These are phyloP conservation scores for Uronychia binucleata DNA, from an alignment of 73 alveolate species.

Conservation along the genomic window DNA sequence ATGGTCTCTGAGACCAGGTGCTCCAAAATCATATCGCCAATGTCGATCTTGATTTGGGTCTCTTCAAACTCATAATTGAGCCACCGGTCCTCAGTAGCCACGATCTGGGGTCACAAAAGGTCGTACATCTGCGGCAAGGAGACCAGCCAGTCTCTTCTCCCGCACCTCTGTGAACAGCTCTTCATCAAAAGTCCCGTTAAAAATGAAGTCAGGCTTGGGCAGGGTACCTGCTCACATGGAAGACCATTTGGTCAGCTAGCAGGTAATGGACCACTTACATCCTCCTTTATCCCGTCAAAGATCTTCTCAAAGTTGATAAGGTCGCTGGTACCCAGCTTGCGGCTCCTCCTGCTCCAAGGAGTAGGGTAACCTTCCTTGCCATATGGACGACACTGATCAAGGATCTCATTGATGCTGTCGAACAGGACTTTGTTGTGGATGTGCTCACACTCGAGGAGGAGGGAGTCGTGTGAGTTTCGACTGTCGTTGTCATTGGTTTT, in stretches of 20 bases:
- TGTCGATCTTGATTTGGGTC: conserved; percentile 63
- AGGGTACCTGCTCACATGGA: conserved; percentile 61
- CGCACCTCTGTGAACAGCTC: conserved; percentile 71
- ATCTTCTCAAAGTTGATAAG: conserved; percentile 49
- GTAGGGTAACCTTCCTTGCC: conserved; percentile 58
- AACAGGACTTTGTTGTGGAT: conserved; percentile 60
- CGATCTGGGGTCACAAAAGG: not conserved
- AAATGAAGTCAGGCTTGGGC: conserved; percentile 53
- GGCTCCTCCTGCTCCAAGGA: conserved; percentile 57
- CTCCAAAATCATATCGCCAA: conserved; percentile 68
- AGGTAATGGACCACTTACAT: conserved; percentile 11
- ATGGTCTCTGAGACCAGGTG: conserved; percentile 64
- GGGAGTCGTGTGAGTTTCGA: conserved; percentile 5
- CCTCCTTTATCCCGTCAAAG: conserved; percentile 59
- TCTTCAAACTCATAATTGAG: conserved; percentile 69
- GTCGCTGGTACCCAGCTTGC: conserved; percentile 54
- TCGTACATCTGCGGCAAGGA: conserved; percentile 62
- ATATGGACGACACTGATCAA: conserved; percentile 44
- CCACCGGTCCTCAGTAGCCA: conserved; percentile 67
- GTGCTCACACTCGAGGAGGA: conserved; percentile 63
- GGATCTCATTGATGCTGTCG: conserved; percentile 63
- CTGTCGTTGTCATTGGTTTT: not conserved
- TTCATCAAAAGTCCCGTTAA: conserved; percentile 54
- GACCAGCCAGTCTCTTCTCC: conserved; percentile 64
- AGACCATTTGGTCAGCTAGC: conserved; percentile 53